A percentile compares a stretch with the other conserved stretches of the same genome.
Conservation (phyloP, 345 rosid genomes). For the Lepidium aucheri region DNA sequence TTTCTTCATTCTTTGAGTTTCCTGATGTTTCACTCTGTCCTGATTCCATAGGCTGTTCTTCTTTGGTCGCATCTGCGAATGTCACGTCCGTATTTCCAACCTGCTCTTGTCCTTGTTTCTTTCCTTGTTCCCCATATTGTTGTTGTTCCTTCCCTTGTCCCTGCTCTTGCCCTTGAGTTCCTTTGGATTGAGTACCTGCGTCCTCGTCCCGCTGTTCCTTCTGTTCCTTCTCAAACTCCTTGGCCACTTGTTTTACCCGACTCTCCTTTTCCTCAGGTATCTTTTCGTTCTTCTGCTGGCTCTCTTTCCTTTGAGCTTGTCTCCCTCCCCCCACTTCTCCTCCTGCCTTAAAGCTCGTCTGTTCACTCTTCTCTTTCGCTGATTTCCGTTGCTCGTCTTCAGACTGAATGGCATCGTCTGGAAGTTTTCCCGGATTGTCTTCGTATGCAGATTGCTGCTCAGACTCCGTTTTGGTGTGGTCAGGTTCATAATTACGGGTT, state of each 20-base stretch:
- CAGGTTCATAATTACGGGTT: slow-evolving; percentile 2
- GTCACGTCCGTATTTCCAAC: background rate
- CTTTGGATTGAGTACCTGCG: slow-evolving; percentile 30
- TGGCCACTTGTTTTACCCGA: slow-evolving; percentile 13
- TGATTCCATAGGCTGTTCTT: slow-evolving; percentile 16
- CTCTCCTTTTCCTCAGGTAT: slow-evolving; percentile 8
- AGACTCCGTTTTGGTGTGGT: slow-evolving; percentile 21
- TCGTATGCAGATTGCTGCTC: slow-evolving; percentile 37
- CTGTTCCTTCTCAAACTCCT: slow-evolving; percentile 31
- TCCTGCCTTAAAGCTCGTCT: background rate
- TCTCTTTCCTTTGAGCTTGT: slow-evolving; percentile 31
- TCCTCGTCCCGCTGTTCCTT: slow-evolving; percentile 46
- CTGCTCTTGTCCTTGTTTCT: slow-evolving; percentile 18
- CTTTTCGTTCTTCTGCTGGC: slow-evolving; percentile 16
- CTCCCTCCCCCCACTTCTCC: slow-evolving; percentile 38
- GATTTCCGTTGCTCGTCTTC: slow-evolving; percentile 31
- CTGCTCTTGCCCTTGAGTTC: slow-evolving; percentile 15
- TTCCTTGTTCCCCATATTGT: slow-evolving; percentile 34
- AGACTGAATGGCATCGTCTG: slow-evolving; percentile 70
- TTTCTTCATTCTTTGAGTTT: slow-evolving; percentile 12
- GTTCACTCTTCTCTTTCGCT: slow-evolving; percentile 29
- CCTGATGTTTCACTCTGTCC: slow-evolving; percentile 18
- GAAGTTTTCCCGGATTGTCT: slow-evolving; percentile 83
- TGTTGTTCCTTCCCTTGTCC: slow-evolving; percentile 29
- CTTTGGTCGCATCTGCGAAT: slow-evolving; percentile 28